phyloP scores from a whole-genome alignment of 2,329 filamentous ascomycete species.

The Penicillium thymicola region DNA sequence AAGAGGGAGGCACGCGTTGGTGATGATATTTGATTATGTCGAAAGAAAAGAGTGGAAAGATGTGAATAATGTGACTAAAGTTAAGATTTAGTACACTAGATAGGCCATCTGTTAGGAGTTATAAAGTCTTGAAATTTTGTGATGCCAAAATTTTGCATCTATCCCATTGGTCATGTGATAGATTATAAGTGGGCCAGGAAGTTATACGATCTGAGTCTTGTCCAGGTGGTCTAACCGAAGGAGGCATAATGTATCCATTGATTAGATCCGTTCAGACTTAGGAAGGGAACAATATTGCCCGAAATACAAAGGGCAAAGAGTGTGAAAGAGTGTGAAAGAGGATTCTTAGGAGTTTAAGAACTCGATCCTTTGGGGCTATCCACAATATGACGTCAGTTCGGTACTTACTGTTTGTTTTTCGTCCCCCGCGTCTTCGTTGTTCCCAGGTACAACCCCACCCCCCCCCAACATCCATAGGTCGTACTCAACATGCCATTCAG shows the following conservation, averaged over 20 bases:
- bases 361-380: neutral
- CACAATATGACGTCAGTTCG: slow-evolving; percentile 20
- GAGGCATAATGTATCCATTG: neutral
- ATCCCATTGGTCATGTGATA: neutral
- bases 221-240: neutral
- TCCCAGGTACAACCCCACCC: slow-evolving; percentile 3
- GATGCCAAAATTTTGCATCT: neutral
- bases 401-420: slow-evolving; percentile 8
- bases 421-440: slow-evolving; percentile 1
- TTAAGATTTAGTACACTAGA: slow-evolving; percentile 9
- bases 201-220: neutral
- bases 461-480: slow-evolving; percentile 12
- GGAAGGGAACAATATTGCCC: neutral
- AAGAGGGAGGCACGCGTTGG: slow-evolving; percentile 6
- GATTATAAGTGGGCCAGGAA: neutral
- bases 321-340: neutral
- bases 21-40: slow-evolving; percentile 8
- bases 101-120: neutral
- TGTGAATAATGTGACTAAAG: slow-evolving; percentile 3
- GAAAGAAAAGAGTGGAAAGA: slow-evolving; percentile 2
- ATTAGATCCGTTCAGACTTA: neutral
- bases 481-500: slow-evolving; percentile 24
- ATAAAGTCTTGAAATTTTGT: too few species aligned
- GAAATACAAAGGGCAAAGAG: neutral
- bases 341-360: neutral